Evolutionary conservation across 1,284 basidiomycete genomes (phyloP), one percentile per base, ranked within the genome.

Genomic region (Ganoderma lucidum): DNA sequence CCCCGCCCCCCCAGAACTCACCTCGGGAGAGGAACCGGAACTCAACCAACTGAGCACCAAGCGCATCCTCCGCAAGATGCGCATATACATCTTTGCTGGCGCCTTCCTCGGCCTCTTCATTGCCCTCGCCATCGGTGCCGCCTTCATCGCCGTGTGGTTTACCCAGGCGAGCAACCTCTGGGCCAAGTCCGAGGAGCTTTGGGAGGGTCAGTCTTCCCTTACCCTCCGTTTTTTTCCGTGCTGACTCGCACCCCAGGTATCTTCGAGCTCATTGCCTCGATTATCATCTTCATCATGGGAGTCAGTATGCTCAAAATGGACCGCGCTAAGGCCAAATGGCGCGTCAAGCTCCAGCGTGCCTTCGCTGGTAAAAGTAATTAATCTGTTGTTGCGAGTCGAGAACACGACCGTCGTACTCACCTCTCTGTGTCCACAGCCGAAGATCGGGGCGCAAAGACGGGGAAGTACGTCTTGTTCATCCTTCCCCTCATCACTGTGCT

Each of bases 401-500:
- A 53, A 28, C 32, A 8, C 6, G 23, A 23, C n/a, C 39, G 5
- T 19, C 6, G 19, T 5, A 14, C 61, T 2, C 5, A 61, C 65
- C 35, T 60, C 30, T 8, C 12, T 1, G 62, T n/a, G 62, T n/a
- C 17, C 19, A 15, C 35, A 39, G 82, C 83, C 66, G 86, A 87
- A 63, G 77, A 81, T 28, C 59, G 59, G 2, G 69, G 80, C 12
- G 81, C 85, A 9, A 84, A 76, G 70, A 84, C 89, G 3, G 90
- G 93, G 17, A 93, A 90, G 83, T 98, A 94, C 91, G 88, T 91
- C 0, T 86, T 98, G 51, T 96, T 98, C 84, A 77, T 96, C 64
- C 85, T 98, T 8, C 96, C 96, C 0, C 82, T 96, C 73, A 89
- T 98, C 78, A 97, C 96, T 4, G 94, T 98, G 48, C 84, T 97